A percentile compares a stretch with the other conserved stretches of the same genome.
Evolutionary conservation across 1,139 yeast species (phyloP).

Genomic region (Pichia sp.): DNA sequence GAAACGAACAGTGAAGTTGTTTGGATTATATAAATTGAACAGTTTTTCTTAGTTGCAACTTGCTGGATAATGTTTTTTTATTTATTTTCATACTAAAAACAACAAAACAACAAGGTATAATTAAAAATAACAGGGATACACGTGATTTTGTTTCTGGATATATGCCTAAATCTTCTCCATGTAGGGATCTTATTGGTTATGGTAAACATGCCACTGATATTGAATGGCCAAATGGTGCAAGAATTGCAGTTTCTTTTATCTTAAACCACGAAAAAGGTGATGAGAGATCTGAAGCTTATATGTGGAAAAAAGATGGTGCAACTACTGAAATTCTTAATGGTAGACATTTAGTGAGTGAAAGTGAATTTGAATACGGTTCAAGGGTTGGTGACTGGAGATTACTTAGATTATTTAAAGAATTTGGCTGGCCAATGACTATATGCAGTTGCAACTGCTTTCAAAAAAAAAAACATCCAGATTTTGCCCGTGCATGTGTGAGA

Average conservation of each 20-base stretch:
- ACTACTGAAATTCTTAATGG: constrained; percentile 18
- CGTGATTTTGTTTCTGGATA: constrained; percentile 6
- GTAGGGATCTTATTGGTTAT: constrained; percentile 32
- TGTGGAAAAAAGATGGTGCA: constrained; percentile 16
- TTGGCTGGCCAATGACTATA: constrained; percentile 29
- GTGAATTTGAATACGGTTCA: constrained; percentile 34
- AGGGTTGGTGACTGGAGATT: constrained; percentile 35
- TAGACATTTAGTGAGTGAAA: constrained; percentile 28
- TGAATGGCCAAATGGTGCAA: constrained; percentile 33
- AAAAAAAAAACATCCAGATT: constrained; percentile 29
- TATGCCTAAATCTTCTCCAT: constrained; percentile 11
- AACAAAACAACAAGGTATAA: not conserved
- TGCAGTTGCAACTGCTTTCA: constrained; percentile 35
- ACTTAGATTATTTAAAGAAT: constrained; percentile 30
- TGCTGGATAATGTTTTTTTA: no score
- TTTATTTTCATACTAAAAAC: no score
- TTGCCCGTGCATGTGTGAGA: constrained; percentile 31
- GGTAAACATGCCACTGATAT: constrained; percentile 32
- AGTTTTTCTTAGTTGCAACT: no score
- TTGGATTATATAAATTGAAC: no score
- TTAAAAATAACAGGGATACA: constrained; percentile 5
- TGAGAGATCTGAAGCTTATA: constrained; percentile 23
- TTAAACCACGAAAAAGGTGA: constrained; percentile 37
- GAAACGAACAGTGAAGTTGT: no score
- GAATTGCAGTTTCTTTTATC: constrained; percentile 33